Evolutionary conservation across 495 filamentous ascomycete genomes (phyloP), one percentile per base, ranked within the genome.

Genomic region (Xylaria curta): DNA sequence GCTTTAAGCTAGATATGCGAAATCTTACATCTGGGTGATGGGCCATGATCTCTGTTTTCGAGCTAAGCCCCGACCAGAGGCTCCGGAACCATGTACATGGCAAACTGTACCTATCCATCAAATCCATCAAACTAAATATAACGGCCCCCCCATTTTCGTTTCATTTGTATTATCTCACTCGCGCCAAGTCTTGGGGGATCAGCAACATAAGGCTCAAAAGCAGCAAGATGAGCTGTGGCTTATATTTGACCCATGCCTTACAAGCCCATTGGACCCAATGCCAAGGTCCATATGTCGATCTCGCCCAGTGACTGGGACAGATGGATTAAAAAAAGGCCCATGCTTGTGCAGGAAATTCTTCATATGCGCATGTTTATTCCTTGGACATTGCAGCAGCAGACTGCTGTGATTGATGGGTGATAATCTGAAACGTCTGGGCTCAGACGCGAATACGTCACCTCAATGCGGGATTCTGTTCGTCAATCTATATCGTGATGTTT

Each of bases 181-280:
- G 13, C 0, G 65, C 65, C 65, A 67, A 67, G 65, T 4, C 49
- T 56, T 56, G 49, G 49, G 19, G 28, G 65, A 67, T 67, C 49
- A 67, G 65, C 65, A 56, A 56, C 33, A 28, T 17, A 26, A 56
- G 31, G 49, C 63, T 19, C 62, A 19, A 28, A 66, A 28, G 60
- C n/a, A 44, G 38, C 36, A 44, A 26, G 19, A 44, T 63, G 60
- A 63, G 60, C 60, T 28, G 38, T 42, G 38, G 33, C 36, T 61
- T 36, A 21, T 42, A 24, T n/a, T 4, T 26, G 4, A 51, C 21
- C 49, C 49, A 28, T 13, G 44, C 28, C 17, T 24, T 38, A 7
- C 36, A 38, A 38, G 36, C 36, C 36, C 36, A 38, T 38, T 15
- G 61, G 4, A 49, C 28, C 24, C 53, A 56, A 56, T 4, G 53